These are phyloP conservation scores for Solanum raphanifolium DNA, from an alignment of 257 asterid genomes.

Conservation along the genomic window DNA sequence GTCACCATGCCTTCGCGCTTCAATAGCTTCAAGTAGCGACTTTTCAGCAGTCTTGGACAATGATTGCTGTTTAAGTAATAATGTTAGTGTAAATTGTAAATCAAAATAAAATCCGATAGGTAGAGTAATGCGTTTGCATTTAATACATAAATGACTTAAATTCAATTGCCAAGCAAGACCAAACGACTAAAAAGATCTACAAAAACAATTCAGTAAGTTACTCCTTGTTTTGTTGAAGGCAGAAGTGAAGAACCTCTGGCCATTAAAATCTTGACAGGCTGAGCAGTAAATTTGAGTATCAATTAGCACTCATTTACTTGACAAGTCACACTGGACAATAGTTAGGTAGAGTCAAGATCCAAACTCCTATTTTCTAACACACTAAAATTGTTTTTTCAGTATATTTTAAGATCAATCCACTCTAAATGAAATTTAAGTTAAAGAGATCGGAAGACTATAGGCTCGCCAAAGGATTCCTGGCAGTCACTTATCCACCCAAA, in stretches of 20 bases:
- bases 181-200: not conserved
- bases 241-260: not conserved
- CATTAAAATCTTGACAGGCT: not conserved
- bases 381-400: not conserved
- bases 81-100: not conserved
- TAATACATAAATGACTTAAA: not conserved
- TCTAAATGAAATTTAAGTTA: not conserved
- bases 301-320: not conserved
- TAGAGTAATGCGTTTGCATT: not conserved
- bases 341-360: not conserved
- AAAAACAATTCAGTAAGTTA: not conserved
- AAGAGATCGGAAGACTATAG: not conserved
- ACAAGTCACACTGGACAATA: not conserved
- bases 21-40: conserved; percentile 55
- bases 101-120: not conserved
- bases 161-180: not conserved
- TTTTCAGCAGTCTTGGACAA: conserved; percentile 72
- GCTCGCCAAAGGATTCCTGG: not conserved
- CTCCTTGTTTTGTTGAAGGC: not conserved
- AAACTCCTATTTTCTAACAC: not conserved
- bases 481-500: not conserved
- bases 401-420: not conserved
- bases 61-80: conserved; percentile 42
- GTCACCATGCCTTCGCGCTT: conserved; percentile 69
- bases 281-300: not conserved